Base-by-base conservation (phyloP, 192 early-diverging fungal genomes). In the Phycomyces blakesleeanus region DNA sequence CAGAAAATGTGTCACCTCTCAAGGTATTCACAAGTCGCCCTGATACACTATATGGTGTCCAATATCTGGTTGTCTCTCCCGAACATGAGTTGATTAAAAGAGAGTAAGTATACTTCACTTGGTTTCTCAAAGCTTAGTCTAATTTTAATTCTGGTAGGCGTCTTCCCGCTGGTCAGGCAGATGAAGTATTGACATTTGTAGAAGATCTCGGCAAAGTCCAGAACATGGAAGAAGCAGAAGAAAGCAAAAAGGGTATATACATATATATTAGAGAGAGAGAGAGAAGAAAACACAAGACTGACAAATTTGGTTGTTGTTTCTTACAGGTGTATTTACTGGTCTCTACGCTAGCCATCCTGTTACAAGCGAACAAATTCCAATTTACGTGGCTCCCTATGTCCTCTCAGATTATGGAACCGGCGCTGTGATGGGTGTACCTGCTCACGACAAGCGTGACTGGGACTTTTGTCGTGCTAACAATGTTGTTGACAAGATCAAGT, bases 361-460 rank as follows among this genome's bases (percentile, higher is more conserved):
- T 16, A 85, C 81, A 10, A 66, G 56, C 0, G 74, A 67, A 52
- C 52, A 61, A 15, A 67, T 93, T 40, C 91, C 91, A 1, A 76
- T 93, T 16, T 93, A 87, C 56, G 76, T 87, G 5, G 83, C 87
- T 12, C 81, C 82, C 42, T 93, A 93, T 68, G 91, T 93, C 0
- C 60, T 90, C 0, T 81, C 85, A 0, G 81, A 86, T 41, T 93
- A 93, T 69, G 91, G 89, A 0, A 89, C 89, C 0, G 91, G 91
- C 15, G 89, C 90, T 2, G 86, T 93, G 21, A 93, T 93, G 91
- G 91, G 86, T n/a, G 91, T 93, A 14, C 91, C 91, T 3, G 89
- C 81, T 7, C 89, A 93, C 62, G 91, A 93, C 51, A 69, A 81
- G 68, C 80, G 91, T 18, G 91, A 93, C 69, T 83, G 76, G 65